phyloP scores from a whole-genome alignment of 306 rosid species.

The Trichosanthes cucumerina region DNA sequence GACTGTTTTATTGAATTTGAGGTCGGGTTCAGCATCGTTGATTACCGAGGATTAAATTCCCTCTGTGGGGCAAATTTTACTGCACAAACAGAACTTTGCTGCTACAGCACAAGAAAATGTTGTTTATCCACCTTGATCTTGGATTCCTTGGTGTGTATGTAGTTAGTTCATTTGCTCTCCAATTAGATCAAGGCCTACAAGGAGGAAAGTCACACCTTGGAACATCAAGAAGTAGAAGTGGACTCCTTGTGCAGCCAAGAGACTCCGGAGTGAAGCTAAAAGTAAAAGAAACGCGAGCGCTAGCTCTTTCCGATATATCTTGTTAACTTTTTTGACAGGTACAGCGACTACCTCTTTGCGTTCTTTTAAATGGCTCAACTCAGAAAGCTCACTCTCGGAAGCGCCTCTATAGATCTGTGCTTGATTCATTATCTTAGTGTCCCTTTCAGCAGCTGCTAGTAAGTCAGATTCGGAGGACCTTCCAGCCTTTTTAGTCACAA shows the following conservation, averaged over 20 bases:
- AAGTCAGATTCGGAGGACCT: constrained; percentile 82
- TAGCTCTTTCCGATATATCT: constrained; percentile 73
- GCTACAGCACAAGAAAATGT: constrained; percentile 12
- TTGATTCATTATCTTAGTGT: constrained; percentile 42
- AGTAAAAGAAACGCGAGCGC: constrained; percentile 81
- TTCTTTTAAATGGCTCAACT: constrained; percentile 41
- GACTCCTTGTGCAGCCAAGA: constrained; percentile 86
- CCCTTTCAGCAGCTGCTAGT: constrained; percentile 61
- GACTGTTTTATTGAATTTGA: constrained; percentile 11
- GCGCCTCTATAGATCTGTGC: constrained; percentile 49
- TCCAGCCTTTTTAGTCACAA: constrained; percentile 90
- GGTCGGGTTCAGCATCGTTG: constrained; percentile 14
- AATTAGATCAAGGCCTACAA: constrained; percentile 90
- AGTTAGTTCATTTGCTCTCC: constrained; percentile 82
- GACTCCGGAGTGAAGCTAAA: constrained; percentile 76
- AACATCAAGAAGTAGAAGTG: constrained; percentile 92
- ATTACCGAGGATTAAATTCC: not conserved
- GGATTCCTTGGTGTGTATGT: constrained; percentile 10
- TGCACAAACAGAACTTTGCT: constrained; percentile 15
- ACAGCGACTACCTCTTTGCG: constrained; percentile 30
- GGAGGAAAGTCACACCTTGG: constrained; percentile 92
- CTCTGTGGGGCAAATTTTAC: not conserved
- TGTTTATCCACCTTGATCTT: not conserved
- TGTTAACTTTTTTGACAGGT: constrained; percentile 54
- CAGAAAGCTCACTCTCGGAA: constrained; percentile 66